Conservation (phyloP, 345 rosid genomes). For the Arabis alpina region DNA sequence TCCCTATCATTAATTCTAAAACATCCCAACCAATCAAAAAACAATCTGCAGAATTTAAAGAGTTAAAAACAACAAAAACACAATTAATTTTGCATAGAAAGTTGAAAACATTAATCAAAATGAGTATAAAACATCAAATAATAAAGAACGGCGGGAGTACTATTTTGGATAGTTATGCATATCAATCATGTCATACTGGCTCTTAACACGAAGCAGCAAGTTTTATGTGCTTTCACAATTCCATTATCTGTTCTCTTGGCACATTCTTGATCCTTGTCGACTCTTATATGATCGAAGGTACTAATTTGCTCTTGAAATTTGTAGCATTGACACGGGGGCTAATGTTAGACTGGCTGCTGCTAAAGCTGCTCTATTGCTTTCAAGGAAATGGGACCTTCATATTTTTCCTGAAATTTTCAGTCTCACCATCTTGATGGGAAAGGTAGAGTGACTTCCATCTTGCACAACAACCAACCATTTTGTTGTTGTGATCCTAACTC, state of each 20-base stretch:
- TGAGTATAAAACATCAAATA: no score
- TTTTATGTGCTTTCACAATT: constrained; percentile 16
- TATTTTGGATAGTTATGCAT: constrained; percentile 21
- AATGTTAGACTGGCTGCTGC: constrained; percentile 79
- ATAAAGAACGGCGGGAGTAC: no score
- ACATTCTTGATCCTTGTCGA: constrained; percentile 11
- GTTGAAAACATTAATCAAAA: no score
- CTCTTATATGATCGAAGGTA: constrained; percentile 21
- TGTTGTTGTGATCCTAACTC: constrained; percentile 1
- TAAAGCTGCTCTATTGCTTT: constrained; percentile 79
- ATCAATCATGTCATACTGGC: constrained; percentile 24
- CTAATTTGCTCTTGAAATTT: constrained; percentile 36
- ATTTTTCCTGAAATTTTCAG: constrained; percentile 70
- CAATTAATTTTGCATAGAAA: no score
- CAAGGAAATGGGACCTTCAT: constrained; percentile 92
- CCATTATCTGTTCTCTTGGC: constrained; percentile 15
- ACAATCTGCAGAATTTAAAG: no score
- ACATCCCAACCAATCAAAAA: no score
- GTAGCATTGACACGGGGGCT: constrained; percentile 59
- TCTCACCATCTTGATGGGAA: constrained; percentile 61
- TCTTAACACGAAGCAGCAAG: constrained; percentile 8
- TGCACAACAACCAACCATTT: constrained; percentile 19
- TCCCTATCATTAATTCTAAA: no score
- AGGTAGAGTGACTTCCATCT: constrained; percentile 54
- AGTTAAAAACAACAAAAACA: no score